These are phyloP conservation scores for Taphrina pruni DNA, from an alignment of 1,139 yeast genomes.

Conservation along the genomic window DNA sequence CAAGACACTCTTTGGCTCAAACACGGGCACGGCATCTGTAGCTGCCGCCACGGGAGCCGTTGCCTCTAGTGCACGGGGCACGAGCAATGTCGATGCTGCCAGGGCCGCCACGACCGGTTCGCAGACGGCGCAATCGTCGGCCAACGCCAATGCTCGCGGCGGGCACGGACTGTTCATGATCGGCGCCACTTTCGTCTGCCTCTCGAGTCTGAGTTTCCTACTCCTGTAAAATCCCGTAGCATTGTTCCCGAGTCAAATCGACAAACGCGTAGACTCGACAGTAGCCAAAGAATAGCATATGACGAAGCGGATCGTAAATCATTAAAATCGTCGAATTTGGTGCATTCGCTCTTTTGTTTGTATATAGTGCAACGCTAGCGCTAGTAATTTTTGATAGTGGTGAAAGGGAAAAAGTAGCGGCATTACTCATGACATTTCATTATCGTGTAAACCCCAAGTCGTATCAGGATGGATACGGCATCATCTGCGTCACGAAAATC, in stretches of 20 bases:
- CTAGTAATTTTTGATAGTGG: background rate
- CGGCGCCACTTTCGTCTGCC: background rate
- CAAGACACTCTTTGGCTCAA: conserved; percentile 26
- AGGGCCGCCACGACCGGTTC: conserved; percentile 2
- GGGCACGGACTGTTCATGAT: background rate
- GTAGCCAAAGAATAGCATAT: no score
- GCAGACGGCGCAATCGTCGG: background rate
- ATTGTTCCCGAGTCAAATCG: background rate
- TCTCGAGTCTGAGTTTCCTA: conserved; percentile 11
- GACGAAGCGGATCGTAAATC: no score
- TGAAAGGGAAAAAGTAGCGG: no score
- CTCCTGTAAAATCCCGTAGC: background rate
- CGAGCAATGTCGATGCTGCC: background rate
- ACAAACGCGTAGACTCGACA: no score
- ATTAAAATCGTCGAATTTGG: background rate
- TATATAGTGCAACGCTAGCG: background rate
- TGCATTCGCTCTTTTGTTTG: background rate
- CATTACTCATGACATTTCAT: no score
- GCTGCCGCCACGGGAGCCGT: conserved; percentile 16
- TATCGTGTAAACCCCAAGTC: no score
- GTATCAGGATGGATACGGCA: no score
- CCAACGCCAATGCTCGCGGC: background rate
- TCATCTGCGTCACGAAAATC: background rate
- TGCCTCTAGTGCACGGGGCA: background rate
- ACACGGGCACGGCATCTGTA: conserved; percentile 26